phyloP scores from a whole-genome alignment of 106 monocot species.

The Posidonia australis region DNA sequence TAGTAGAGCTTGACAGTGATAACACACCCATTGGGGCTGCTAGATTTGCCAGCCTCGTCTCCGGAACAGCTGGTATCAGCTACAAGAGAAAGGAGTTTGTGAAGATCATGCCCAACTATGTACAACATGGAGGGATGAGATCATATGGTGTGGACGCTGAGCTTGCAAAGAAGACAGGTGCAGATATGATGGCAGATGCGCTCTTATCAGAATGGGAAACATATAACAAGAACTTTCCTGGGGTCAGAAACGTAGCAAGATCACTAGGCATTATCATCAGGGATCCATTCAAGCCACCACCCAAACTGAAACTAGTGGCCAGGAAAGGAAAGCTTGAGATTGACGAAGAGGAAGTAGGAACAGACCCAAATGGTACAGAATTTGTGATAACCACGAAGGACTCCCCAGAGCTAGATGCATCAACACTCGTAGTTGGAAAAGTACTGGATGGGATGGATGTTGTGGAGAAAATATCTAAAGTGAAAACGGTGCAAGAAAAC shows the following conservation, averaged over 20 bases:
- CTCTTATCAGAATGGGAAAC: conserved; percentile 35
- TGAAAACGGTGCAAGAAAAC: conserved; percentile 60
- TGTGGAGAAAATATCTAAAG: conserved; percentile 33
- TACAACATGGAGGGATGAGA: conserved; percentile 48
- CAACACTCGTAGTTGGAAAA: conserved; percentile 40
- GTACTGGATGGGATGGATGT: conserved; percentile 60
- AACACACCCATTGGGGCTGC: conserved; percentile 25
- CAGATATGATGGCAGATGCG: conserved; percentile 8
- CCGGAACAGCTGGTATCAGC: conserved; percentile 35
- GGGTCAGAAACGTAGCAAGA: conserved; percentile 27
- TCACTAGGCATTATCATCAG: conserved; percentile 46
- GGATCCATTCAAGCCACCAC: conserved; percentile 39
- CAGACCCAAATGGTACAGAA: conserved; percentile 56
- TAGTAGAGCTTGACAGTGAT: conserved; percentile 40
- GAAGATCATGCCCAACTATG: conserved; percentile 48
- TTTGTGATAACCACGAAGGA: conserved; percentile 44
- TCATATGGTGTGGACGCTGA: conserved; percentile 48
- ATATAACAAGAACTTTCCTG: conserved; percentile 12
- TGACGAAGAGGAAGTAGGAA: conserved; percentile 42
- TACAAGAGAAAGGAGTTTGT: conserved; percentile 59
- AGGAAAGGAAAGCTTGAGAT: conserved; percentile 52
- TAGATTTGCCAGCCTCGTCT: conserved; percentile 33
- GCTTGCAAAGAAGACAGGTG: conserved; percentile 17
- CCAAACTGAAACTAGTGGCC: conserved; percentile 55
- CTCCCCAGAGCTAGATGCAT: conserved; percentile 36